Evolutionary conservation across 208 protist genomes (phyloP).

Genomic region (Angomonas desouzai): DNA sequence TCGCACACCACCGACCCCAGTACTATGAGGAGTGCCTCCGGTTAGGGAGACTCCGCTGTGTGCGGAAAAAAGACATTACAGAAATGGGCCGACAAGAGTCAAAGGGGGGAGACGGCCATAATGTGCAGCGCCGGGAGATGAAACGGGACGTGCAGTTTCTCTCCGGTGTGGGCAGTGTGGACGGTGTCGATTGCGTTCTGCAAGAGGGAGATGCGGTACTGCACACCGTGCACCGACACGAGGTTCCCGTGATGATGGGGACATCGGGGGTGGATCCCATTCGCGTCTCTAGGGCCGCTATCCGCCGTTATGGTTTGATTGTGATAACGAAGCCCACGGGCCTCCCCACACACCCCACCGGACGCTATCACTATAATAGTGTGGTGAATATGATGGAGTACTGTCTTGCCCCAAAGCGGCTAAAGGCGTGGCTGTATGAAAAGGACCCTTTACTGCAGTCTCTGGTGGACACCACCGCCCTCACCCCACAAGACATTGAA

Average conservation of each 20-base stretch:
- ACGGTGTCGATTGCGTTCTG: slow-evolving; percentile 23
- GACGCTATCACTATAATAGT: slow-evolving; percentile 92
- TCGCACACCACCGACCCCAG: slow-evolving; percentile 62
- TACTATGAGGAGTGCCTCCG: slow-evolving; percentile 88
- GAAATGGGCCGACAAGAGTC: not conserved
- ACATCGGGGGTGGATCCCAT: slow-evolving; percentile 46
- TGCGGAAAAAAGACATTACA: slow-evolving; percentile 18
- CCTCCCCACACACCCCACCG: slow-evolving; percentile 85
- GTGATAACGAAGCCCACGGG: slow-evolving; percentile 71
- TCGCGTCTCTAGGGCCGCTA: slow-evolving; percentile 46
- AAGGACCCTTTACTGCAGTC: slow-evolving; percentile 68
- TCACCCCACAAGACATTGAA: slow-evolving; percentile 40
- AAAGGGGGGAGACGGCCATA: slow-evolving; percentile 16
- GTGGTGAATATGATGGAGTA: slow-evolving; percentile 87
- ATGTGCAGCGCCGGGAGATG: slow-evolving; percentile 35
- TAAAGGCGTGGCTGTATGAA: slow-evolving; percentile 51
- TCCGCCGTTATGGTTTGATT: slow-evolving; percentile 52
- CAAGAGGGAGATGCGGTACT: slow-evolving; percentile 77
- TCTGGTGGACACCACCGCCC: slow-evolving; percentile 43
- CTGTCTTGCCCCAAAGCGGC: slow-evolving; percentile 68
- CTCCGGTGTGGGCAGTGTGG: not conserved
- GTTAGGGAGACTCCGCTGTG: slow-evolving; percentile 57
- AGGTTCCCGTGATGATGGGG: slow-evolving; percentile 86
- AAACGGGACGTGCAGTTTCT: slow-evolving; percentile 24
- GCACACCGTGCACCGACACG: slow-evolving; percentile 93